Conservation (phyloP, 2,329 filamentous ascomycete genomes). For the Coniochaeta pulveracea region DNA sequence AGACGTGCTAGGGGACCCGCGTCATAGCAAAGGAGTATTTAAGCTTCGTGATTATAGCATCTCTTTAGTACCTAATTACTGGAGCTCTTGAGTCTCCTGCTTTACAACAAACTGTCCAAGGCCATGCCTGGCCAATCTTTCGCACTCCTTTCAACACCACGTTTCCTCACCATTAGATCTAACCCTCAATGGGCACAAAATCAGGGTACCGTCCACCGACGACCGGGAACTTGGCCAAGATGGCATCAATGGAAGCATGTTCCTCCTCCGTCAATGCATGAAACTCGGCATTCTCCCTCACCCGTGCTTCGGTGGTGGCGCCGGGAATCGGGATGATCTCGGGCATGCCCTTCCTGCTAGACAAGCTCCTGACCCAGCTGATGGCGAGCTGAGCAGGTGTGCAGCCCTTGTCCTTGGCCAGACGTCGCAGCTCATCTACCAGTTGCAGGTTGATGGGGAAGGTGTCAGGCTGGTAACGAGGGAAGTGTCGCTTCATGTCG, state of each 20-base stretch:
- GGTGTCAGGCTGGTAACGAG: constrained; percentile 49
- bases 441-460: constrained; percentile 54
- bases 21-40: too few relatives aligned
- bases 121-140: too few relatives aligned
- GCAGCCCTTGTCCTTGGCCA: constrained; percentile 48
- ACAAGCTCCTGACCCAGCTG: constrained; percentile 44
- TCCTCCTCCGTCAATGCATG: constrained; percentile 38
- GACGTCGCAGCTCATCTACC: constrained; percentile 38
- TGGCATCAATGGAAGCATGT: constrained; percentile 34
- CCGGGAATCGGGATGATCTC: constrained; percentile 55
- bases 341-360: constrained; percentile 36
- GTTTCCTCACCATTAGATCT: too few relatives aligned
- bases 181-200: neutral
- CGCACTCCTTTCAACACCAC: too few relatives aligned
- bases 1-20: too few relatives aligned
- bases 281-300: constrained; percentile 44
- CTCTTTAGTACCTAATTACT: too few relatives aligned
- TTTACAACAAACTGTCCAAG: too few relatives aligned
- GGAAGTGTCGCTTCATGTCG: constrained; percentile 31
- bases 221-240: constrained; percentile 33
- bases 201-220: constrained; percentile 34
- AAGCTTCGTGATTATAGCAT: too few relatives aligned
- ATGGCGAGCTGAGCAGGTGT: constrained; percentile 54
- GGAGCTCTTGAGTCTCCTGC: too few relatives aligned
- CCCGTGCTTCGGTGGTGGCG: constrained; percentile 42